Conservation (phyloP, 345 rosid species). For the Boechera divaricarpa region DNA sequence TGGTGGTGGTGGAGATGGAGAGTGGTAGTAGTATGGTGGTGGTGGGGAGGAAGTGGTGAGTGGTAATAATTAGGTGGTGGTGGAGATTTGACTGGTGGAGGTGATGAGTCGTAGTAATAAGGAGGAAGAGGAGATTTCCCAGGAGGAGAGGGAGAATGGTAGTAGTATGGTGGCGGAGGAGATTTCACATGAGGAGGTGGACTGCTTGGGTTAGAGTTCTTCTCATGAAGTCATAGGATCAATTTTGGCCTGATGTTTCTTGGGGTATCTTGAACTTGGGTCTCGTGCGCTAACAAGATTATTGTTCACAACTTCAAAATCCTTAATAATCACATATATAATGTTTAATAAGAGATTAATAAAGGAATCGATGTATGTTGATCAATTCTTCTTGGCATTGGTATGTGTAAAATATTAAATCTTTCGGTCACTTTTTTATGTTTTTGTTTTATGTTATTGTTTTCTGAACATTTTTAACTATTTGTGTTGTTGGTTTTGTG, state of each 20-base stretch:
- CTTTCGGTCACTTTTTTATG: too few relatives aligned
- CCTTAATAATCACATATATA: background rate
- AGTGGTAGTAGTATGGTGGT: constrained; percentile 32
- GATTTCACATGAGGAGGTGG: constrained; percentile 32
- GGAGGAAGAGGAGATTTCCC: constrained; percentile 23
- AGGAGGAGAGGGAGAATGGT: constrained; percentile 38
- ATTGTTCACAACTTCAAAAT: background rate
- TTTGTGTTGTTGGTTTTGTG: too few relatives aligned
- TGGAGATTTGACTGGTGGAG: constrained; percentile 24
- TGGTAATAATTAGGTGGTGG: too few relatives aligned
- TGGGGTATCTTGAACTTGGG: constrained; percentile 88
- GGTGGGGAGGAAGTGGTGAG: constrained; percentile 43
- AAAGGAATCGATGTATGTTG: too few relatives aligned
- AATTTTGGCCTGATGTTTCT: constrained; percentile 79
- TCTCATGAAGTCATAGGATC: constrained; percentile 78
- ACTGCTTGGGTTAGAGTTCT: constrained; percentile 84
- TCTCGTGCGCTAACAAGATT: constrained; percentile 58
- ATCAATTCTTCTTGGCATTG: too few relatives aligned
- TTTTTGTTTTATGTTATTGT: too few relatives aligned
- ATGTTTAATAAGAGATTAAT: too few relatives aligned
- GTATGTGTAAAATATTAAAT: too few relatives aligned
- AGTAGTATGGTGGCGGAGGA: constrained; percentile 27
- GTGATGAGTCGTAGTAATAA: constrained; percentile 38
- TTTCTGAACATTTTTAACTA: too few relatives aligned
- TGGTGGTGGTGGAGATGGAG: constrained; percentile 44